Conservation (phyloP, 345 rosid species). For the Orychophragmus violaceus region DNA sequence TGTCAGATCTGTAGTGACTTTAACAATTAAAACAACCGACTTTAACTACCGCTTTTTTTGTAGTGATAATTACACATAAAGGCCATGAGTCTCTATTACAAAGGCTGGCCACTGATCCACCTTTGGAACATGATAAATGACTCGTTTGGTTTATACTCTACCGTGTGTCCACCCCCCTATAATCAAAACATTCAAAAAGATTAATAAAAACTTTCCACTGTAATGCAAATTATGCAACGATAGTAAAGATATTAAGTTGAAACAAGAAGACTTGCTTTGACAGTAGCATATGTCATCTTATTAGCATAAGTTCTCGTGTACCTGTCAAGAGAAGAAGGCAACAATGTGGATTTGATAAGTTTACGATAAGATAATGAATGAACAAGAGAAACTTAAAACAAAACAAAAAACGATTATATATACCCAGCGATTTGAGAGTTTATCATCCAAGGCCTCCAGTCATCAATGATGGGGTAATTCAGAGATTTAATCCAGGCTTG, state of each 20-base stretch:
- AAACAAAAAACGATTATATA: too few relatives aligned
- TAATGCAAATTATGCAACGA: not conserved
- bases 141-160: slow-evolving; percentile 13
- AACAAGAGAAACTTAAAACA: not conserved
- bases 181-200: not conserved
- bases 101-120: slow-evolving; percentile 20
- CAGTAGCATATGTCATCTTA: not conserved
- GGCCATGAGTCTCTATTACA: not conserved
- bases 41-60: too few relatives aligned
- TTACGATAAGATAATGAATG: not conserved
- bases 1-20: too few relatives aligned
- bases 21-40: too few relatives aligned
- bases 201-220: not conserved
- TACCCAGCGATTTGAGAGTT: slow-evolving; percentile 42
- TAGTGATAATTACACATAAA: too few relatives aligned
- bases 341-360: not conserved
- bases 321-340: slow-evolving; percentile 8
- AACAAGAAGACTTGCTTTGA: slow-evolving; percentile 32
- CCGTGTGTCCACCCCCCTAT: slow-evolving; percentile 29
- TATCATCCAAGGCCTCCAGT: slow-evolving; percentile 53
- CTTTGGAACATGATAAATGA: slow-evolving; percentile 12
- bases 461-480: slow-evolving; percentile 40
- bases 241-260: not conserved
- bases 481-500: slow-evolving; percentile 51
- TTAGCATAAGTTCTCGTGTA: slow-evolving; percentile 46